These are phyloP conservation scores for Zelopaecilomyces penicillatus DNA, from an alignment of 2,329 filamentous ascomycete genomes.

Conservation along the genomic window DNA sequence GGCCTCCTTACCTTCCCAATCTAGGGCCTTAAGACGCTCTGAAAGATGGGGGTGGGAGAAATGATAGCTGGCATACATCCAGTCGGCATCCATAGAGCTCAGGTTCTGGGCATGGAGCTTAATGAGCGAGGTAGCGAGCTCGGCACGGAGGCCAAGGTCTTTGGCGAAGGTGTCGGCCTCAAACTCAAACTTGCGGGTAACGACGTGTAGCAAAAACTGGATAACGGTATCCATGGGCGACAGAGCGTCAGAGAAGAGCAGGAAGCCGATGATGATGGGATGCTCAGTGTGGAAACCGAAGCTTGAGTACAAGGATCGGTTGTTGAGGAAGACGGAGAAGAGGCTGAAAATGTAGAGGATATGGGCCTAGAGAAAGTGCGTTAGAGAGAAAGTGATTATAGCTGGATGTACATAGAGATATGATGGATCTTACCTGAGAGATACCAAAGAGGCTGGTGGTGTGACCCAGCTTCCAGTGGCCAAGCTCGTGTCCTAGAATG, in stretches of 20 bases:
- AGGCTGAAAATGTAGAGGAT: constrained; percentile 95
- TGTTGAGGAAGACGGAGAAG: constrained; percentile 97
- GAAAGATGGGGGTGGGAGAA: constrained; percentile 96
- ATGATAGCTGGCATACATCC: constrained; percentile 97
- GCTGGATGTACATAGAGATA: neutral
- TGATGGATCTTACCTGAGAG: constrained; percentile 51
- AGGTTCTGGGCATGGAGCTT: constrained; percentile 98
- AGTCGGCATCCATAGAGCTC: constrained; percentile 97
- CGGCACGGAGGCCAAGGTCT: constrained; percentile 70
- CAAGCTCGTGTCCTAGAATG: constrained; percentile 89
- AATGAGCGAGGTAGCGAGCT: constrained; percentile 82
- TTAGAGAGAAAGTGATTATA: constrained; percentile 17
- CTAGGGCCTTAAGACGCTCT: constrained; percentile 82
- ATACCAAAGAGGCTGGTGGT: constrained; percentile 87
- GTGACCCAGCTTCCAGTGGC: constrained; percentile 94
- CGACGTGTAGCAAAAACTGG: constrained; percentile 91
- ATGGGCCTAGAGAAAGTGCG: constrained; percentile 53
- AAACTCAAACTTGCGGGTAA: constrained; percentile 92
- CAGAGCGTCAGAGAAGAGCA: constrained; percentile 94
- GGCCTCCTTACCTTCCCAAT: constrained; percentile 63
- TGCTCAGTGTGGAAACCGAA: constrained; percentile 80
- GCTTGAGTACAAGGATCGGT: constrained; percentile 77
- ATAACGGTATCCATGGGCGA: constrained; percentile 90
- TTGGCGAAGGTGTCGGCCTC: constrained; percentile 88
- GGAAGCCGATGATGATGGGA: constrained; percentile 94